Percentiles rank a stretch among this genome's conserved stretches.
These are phyloP conservation scores for Eucalyptus pauciflora DNA, from an alignment of 345 rosid genomes.

Conservation along the genomic window DNA sequence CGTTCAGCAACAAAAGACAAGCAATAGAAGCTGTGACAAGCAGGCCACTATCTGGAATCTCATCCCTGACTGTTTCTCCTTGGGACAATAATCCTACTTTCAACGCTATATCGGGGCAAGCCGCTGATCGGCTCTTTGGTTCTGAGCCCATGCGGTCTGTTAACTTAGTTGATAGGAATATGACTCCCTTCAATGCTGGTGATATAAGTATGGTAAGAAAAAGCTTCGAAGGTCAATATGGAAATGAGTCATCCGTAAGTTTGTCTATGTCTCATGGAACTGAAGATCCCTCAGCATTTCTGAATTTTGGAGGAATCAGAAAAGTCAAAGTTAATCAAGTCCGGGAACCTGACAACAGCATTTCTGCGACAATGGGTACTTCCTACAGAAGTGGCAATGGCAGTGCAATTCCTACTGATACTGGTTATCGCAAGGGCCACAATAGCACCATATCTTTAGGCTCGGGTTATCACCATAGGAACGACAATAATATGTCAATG, in stretches of 20 bases:
- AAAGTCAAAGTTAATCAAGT: slow-evolving; percentile 47
- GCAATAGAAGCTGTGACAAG: slow-evolving; percentile 21
- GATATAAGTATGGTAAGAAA: slow-evolving; percentile 27
- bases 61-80: slow-evolving; percentile 17
- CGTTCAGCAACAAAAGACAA: slow-evolving; percentile 44
- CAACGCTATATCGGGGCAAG: slow-evolving; percentile 31
- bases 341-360: slow-evolving; percentile 14
- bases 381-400: slow-evolving; percentile 13
- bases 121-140: slow-evolving; percentile 29
- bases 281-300: slow-evolving; percentile 26
- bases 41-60: slow-evolving; percentile 14
- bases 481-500: not conserved
- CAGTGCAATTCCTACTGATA: slow-evolving; percentile 3
- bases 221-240: slow-evolving; percentile 23
- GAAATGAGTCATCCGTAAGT: slow-evolving; percentile 14
- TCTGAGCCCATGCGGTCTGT: slow-evolving; percentile 13
- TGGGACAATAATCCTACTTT: slow-evolving; percentile 24
- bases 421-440: slow-evolving; percentile 15
- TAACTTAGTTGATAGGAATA: slow-evolving; percentile 25
- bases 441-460: not conserved
- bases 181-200: slow-evolving; percentile 16
- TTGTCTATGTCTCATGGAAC: slow-evolving; percentile 25
- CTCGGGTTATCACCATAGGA: not conserved
- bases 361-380: slow-evolving; percentile 12
- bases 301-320: slow-evolving; percentile 36